These are phyloP conservation scores for Nakataea oryzae DNA, from an alignment of 2,329 filamentous ascomycete genomes.

Conservation along the genomic window DNA sequence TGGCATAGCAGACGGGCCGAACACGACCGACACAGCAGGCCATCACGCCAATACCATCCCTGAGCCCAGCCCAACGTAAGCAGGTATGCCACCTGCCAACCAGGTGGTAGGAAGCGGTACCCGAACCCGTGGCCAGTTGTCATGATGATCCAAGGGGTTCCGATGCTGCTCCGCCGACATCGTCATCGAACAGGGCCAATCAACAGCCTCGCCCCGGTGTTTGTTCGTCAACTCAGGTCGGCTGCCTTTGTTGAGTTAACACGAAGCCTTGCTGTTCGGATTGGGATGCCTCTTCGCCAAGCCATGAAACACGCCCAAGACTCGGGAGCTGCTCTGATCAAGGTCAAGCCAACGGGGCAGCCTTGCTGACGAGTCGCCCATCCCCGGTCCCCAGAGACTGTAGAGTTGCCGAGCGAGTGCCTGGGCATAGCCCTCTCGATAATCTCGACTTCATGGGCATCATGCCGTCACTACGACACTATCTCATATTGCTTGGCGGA, in stretches of 20 bases:
- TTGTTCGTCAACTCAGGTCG: no score
- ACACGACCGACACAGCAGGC: neutral
- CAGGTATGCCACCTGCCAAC: neutral
- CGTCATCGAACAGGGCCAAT: neutral
- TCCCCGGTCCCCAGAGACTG: no score
- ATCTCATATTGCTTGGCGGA: neutral
- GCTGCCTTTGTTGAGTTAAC: neutral
- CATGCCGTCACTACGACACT: neutral
- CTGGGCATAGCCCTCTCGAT: neutral
- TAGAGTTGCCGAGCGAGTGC: no score
- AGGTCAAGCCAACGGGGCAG: neutral
- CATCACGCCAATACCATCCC: neutral
- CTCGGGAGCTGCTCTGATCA: neutral
- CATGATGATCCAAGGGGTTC: neutral
- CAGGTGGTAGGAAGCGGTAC: no score
- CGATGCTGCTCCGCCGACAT: neutral
- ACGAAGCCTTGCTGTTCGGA: neutral
- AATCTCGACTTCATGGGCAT: neutral
- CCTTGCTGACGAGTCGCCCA: no score
- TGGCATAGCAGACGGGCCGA: neutral
- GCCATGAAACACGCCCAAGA: neutral
- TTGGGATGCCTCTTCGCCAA: neutral
- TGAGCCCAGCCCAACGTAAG: neutral
- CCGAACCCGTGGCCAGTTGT: neutral
- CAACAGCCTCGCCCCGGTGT: no score